A percentile compares a stretch with the other conserved stretches of the same genome.
These are phyloP conservation scores for Fusarium sp. DNA, from an alignment of 2,329 filamentous ascomycete genomes.

Conservation along the genomic window DNA sequence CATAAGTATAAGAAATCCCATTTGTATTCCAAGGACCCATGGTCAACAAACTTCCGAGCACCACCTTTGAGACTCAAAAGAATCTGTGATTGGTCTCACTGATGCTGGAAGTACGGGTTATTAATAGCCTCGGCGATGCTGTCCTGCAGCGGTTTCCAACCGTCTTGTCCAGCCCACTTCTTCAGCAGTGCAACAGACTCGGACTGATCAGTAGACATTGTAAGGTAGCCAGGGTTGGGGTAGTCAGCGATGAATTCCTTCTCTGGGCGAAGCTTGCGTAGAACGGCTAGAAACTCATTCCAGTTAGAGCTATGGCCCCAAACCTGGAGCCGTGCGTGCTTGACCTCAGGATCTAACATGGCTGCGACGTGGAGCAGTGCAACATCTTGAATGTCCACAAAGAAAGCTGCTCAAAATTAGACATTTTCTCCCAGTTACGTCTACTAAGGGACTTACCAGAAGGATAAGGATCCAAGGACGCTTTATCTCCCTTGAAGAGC, in stretches of 20 bases:
- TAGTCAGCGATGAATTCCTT: constrained; percentile 19
- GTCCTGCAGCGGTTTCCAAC: not conserved
- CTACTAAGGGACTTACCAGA: not conserved
- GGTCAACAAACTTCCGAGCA: too few relatives aligned
- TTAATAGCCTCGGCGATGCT: constrained; percentile 3
- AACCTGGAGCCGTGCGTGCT: constrained; percentile 17
- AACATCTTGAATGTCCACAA: constrained; percentile 25
- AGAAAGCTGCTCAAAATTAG: constrained; percentile 11
- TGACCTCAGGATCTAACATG: constrained; percentile 13
- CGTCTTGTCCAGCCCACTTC: constrained; percentile 3
- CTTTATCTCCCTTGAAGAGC: constrained; percentile 10
- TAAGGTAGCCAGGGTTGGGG: constrained; percentile 2
- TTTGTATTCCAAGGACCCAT: too few relatives aligned
- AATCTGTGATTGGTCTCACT: not conserved
- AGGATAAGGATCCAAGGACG: constrained; percentile 5
- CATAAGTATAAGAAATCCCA: too few relatives aligned
- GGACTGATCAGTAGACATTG: constrained; percentile 10
- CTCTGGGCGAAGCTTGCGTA: constrained; percentile 15
- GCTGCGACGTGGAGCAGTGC: constrained; percentile 21
- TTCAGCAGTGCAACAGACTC: not conserved
- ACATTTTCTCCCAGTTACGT: not conserved
- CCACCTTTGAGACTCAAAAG: too few relatives aligned
- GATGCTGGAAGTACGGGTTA: not conserved
- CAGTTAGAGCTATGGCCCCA: constrained; percentile 24
- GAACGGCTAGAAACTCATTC: constrained; percentile 21